phyloP scores from a whole-genome alignment of 164 flowering plant genomes.

The Nelumbo lutea region DNA sequence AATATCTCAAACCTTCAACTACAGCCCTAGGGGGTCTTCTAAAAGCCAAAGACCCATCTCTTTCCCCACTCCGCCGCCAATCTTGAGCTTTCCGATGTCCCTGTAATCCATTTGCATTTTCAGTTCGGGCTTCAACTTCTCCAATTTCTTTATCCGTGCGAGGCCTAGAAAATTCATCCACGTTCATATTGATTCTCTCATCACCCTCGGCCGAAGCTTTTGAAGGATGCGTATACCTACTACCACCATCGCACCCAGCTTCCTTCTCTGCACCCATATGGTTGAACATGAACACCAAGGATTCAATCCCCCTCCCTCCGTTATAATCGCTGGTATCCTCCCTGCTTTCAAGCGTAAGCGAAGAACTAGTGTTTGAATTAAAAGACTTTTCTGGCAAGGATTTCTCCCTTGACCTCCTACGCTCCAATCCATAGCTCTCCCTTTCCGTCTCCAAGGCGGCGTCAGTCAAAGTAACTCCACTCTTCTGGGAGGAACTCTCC shows the following conservation, averaged over 20 bases:
- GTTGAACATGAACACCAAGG: slow-evolving; percentile 6
- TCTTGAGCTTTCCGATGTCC: slow-evolving; percentile 7
- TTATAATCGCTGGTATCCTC: slow-evolving; percentile 11
- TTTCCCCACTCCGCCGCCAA: slow-evolving; percentile 16
- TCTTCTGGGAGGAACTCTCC: slow-evolving; percentile 5
- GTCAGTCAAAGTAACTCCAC: slow-evolving; percentile 6
- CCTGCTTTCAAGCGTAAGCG: slow-evolving; percentile 16
- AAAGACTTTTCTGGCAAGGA: slow-evolving; percentile 9
- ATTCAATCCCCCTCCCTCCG: neutral
- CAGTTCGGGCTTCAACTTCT: slow-evolving; percentile 15
- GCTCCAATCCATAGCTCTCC: slow-evolving; percentile 20
- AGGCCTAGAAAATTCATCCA: slow-evolving; percentile 9
- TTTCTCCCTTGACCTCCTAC: slow-evolving; percentile 13
- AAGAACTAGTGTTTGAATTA: slow-evolving; percentile 17
- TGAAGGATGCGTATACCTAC: slow-evolving; percentile 11
- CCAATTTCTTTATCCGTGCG: slow-evolving; percentile 17
- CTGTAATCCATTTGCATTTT: slow-evolving; percentile 12
- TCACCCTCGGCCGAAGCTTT: slow-evolving; percentile 10
- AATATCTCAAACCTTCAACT: slow-evolving; percentile 24
- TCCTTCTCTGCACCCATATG: slow-evolving; percentile 4
- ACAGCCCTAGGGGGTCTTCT: slow-evolving; percentile 16
- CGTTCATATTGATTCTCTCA: slow-evolving; percentile 7
- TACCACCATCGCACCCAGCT: slow-evolving; percentile 1
- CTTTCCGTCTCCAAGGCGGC: slow-evolving; percentile 15
- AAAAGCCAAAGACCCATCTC: slow-evolving; percentile 14